Percentiles rank a stretch among this genome's conserved stretches.
phyloP scores from a whole-genome alignment of 1,139 yeast species.

The Yamadazyma mexicana region DNA sequence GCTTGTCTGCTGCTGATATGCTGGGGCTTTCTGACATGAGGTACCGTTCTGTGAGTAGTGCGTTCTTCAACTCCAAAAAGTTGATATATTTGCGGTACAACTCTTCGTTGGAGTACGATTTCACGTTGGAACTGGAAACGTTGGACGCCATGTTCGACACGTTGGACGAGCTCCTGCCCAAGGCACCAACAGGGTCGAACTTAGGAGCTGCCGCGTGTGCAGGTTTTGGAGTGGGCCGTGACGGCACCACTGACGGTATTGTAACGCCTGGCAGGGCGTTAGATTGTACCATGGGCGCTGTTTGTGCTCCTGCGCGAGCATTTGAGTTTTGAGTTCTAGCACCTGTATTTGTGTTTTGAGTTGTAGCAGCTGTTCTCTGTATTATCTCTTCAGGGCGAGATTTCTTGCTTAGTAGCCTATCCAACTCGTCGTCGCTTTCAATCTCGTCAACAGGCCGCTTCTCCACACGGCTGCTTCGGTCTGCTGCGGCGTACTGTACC shows the following conservation, averaged over 20 bases:
- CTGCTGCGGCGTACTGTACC: not conserved
- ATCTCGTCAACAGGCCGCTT: slow-evolving; percentile 9
- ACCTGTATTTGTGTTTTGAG: too few species aligned
- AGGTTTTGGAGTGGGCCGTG: not conserved
- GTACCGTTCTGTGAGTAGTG: slow-evolving; percentile 27
- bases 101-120: slow-evolving; percentile 3
- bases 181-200: too few species aligned
- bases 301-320: too few species aligned
- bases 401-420: slow-evolving; percentile 4
- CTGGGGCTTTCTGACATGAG: slow-evolving; percentile 34
- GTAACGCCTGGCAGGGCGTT: not conserved
- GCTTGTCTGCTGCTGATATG: slow-evolving; percentile 35
- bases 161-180: not conserved
- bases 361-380: too few species aligned
- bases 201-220: not conserved
- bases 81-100: slow-evolving; percentile 14
- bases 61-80: slow-evolving; percentile 18
- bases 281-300: not conserved
- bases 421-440: slow-evolving; percentile 15
- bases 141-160: not conserved
- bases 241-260: too few species aligned
- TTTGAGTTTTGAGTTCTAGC: too few species aligned
- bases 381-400: not conserved
- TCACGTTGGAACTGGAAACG: not conserved
- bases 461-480: not conserved